Percentiles rank a stretch among this genome's conserved stretches.
phyloP scores from a whole-genome alignment of 306 rosid genomes.

The Carpinus viminea region DNA sequence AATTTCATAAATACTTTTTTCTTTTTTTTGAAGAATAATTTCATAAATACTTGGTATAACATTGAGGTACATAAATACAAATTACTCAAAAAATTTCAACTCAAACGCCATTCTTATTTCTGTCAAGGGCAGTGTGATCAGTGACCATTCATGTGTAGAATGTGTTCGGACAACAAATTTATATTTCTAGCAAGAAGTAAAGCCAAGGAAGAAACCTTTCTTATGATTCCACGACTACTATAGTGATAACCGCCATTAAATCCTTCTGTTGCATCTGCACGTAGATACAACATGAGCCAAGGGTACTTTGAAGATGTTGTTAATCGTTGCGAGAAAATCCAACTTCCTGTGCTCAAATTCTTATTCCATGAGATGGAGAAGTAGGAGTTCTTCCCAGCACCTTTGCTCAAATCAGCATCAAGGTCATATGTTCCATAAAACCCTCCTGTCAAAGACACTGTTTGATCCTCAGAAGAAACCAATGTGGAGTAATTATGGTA shows the following conservation, averaged over 20 bases:
- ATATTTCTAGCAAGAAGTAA: constrained; percentile 2
- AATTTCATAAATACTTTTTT: background rate
- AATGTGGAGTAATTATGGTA: constrained; percentile 47
- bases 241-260: constrained; percentile 60
- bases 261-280: constrained; percentile 55
- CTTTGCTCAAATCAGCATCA: constrained; percentile 44
- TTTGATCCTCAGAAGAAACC: constrained; percentile 18
- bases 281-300: constrained; percentile 59
- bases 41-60: background rate
- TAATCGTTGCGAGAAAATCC: constrained; percentile 48
- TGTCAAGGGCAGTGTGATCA: background rate
- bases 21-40: background rate
- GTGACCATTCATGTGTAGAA: background rate
- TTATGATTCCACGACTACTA: constrained; percentile 49
- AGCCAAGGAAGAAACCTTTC: constrained; percentile 34
- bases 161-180: background rate
- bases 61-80: background rate
- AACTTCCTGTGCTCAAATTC: constrained; percentile 49
- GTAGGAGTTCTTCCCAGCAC: constrained; percentile 41
- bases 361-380: constrained; percentile 54
- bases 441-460: constrained; percentile 34
- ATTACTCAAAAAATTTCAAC: background rate
- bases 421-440: constrained; percentile 65
- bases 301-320: constrained; percentile 54
- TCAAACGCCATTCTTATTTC: background rate